Conservation (phyloP, 1,139 yeast genomes). For the Magnusiomyces magnusii region DNA sequence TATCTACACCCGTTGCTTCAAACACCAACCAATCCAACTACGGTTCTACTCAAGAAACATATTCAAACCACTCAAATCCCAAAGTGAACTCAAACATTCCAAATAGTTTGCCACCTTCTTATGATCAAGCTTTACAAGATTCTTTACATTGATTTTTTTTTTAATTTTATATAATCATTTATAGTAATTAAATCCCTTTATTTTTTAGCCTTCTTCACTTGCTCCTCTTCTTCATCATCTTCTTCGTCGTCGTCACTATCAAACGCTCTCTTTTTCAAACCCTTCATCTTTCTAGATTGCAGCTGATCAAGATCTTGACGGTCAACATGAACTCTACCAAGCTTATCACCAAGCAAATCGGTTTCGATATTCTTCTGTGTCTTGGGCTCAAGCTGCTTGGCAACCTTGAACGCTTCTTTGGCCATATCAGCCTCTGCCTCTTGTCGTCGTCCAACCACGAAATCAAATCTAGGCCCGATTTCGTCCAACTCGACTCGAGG, state of each 20-base stretch:
- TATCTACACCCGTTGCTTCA: too few relatives aligned
- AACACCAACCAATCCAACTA: too few relatives aligned
- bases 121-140: too few relatives aligned
- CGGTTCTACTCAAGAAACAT: too few relatives aligned
- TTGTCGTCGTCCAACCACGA: conserved; percentile 80
- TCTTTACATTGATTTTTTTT: too few relatives aligned
- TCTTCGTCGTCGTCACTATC: conserved; percentile 41
- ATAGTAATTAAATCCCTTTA: neutral
- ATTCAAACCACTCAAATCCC: too few relatives aligned
- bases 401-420: conserved; percentile 77
- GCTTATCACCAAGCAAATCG: conserved; percentile 91
- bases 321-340: conserved; percentile 94
- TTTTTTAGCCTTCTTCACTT: conserved; percentile 20
- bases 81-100: too few relatives aligned
- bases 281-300: conserved; percentile 98
- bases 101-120: too few relatives aligned
- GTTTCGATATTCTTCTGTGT: conserved; percentile 83
- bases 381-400: conserved; percentile 75
- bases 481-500: conserved; percentile 95
- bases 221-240: conserved; percentile 10
- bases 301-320: conserved; percentile 83
- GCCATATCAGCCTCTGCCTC: conserved; percentile 83
- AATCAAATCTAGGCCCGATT: conserved; percentile 93
- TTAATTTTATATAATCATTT: neutral
- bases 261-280: conserved; percentile 77